Conservation (phyloP, 352 stramenopile species). For the Pythium phragmitis region DNA sequence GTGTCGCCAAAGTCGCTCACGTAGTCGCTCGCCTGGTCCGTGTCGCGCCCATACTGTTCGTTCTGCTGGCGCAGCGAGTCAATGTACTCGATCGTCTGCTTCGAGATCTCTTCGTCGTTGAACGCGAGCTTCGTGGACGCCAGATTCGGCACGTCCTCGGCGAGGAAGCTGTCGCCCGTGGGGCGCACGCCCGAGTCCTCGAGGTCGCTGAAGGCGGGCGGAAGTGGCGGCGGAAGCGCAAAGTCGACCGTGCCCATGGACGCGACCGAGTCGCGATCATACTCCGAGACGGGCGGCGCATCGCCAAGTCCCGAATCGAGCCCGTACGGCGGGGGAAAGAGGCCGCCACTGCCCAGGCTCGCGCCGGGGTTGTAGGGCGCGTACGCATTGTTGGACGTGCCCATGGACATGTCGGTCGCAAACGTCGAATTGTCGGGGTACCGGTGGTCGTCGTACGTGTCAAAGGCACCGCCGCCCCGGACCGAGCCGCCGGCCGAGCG, state of each 20-base stretch:
- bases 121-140: constrained; percentile 21
- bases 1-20: constrained; percentile 23
- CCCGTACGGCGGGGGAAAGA: neutral
- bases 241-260: constrained; percentile 62
- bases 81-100: constrained; percentile 28
- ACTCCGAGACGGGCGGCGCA: constrained; percentile 25
- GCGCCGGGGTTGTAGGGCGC: neutral
- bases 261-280: constrained; percentile 35
- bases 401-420: constrained; percentile 13
- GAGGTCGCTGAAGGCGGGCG: no score
- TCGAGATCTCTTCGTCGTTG: constrained; percentile 25
- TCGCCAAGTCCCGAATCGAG: neutral
- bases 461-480: constrained; percentile 19
- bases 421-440: constrained; percentile 15
- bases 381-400: constrained; percentile 12
- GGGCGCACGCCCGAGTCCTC: constrained; percentile 1
- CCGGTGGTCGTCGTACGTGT: constrained; percentile 9
- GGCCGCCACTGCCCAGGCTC: neutral
- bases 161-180: constrained; percentile 19
- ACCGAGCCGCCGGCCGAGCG: constrained; percentile 5
- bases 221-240: constrained; percentile 12
- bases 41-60: constrained; percentile 23
- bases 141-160: constrained; percentile 22
- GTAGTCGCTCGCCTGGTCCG: constrained; percentile 24
- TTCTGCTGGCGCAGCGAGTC: constrained; percentile 21